Conservation (phyloP, 306 rosid genomes). For the Hippophae rhamnoides region DNA sequence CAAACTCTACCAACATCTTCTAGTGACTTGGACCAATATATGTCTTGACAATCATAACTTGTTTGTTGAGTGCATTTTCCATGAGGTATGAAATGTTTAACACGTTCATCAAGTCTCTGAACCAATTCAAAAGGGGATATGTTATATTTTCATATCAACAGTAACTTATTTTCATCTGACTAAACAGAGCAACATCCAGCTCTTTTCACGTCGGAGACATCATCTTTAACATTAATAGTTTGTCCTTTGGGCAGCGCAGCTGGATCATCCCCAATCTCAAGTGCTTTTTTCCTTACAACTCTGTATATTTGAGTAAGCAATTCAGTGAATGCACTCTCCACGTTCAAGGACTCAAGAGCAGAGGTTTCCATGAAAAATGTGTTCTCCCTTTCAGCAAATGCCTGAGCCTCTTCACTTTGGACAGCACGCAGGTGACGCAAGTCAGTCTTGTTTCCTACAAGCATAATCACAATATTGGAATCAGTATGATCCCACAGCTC, state of each 20-base stretch:
- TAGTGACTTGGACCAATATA: conserved; percentile 2
- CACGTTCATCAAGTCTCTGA: background rate
- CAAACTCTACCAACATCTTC: background rate
- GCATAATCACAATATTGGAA: conserved; percentile 61
- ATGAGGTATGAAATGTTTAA: background rate
- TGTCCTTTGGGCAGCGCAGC: conserved; percentile 70
- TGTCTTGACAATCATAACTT: background rate
- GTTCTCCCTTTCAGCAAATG: conserved; percentile 51
- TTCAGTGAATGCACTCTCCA: conserved; percentile 75
- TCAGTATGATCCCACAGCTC: conserved; percentile 63
- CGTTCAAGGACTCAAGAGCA: conserved; percentile 66
- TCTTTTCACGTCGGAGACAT: conserved; percentile 64
- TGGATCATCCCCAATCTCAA: conserved; percentile 68
- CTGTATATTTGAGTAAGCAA: conserved; percentile 66
- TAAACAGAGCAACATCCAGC: conserved; percentile 70
- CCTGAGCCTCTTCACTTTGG: conserved; percentile 51
- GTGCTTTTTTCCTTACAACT: conserved; percentile 65
- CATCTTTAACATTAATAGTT: conserved; percentile 63
- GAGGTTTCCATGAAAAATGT: conserved; percentile 90
- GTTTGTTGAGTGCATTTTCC: background rate
- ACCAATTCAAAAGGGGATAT: conserved; percentile 14
- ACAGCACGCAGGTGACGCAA: conserved; percentile 59
- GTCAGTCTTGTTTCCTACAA: conserved; percentile 74
- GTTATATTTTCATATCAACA: conserved; percentile 1
- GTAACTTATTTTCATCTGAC: conserved; percentile 15